These are phyloP conservation scores for Pelargonium nanum DNA, from an alignment of 345 rosid genomes.

Conservation along the genomic window DNA sequence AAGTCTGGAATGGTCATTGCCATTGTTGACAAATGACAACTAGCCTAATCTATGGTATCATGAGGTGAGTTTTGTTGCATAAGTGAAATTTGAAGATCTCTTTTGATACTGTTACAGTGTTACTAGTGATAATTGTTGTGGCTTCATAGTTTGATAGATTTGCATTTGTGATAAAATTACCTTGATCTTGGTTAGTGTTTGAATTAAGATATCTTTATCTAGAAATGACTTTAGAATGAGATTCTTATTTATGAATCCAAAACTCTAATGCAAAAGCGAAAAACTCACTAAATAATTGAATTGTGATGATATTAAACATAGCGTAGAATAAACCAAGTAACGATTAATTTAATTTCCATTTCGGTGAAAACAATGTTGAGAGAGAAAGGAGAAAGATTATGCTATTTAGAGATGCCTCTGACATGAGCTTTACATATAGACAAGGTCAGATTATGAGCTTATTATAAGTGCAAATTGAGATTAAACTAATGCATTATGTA, in stretches of 20 bases:
- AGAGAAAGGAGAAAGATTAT: slow-evolving; percentile 7
- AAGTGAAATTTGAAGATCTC: slow-evolving; percentile 1
- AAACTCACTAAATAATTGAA: neutral
- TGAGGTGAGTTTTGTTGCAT: neutral
- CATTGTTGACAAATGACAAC: neutral
- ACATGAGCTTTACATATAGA: slow-evolving; percentile 12
- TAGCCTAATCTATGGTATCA: neutral
- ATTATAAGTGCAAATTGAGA: slow-evolving; percentile 17
- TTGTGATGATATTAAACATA: neutral
- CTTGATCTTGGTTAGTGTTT: too few relatives aligned
- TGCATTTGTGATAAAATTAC: too few relatives aligned
- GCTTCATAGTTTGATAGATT: too few relatives aligned
- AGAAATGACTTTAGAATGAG: too few relatives aligned
- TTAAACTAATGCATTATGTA: slow-evolving; percentile 5
- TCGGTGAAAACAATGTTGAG: slow-evolving; percentile 12
- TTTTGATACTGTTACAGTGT: too few relatives aligned
- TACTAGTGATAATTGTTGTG: too few relatives aligned
- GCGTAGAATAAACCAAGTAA: neutral
- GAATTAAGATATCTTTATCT: too few relatives aligned
- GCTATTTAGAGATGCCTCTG: slow-evolving; percentile 23
- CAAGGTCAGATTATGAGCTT: slow-evolving; percentile 8
- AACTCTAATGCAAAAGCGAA: too few relatives aligned
- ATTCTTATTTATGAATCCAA: too few relatives aligned
- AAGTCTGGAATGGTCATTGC: neutral
- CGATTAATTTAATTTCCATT: slow-evolving; percentile 1